These are phyloP conservation scores for Erucastrum elatum DNA, from an alignment of 345 rosid species.

Conservation along the genomic window DNA sequence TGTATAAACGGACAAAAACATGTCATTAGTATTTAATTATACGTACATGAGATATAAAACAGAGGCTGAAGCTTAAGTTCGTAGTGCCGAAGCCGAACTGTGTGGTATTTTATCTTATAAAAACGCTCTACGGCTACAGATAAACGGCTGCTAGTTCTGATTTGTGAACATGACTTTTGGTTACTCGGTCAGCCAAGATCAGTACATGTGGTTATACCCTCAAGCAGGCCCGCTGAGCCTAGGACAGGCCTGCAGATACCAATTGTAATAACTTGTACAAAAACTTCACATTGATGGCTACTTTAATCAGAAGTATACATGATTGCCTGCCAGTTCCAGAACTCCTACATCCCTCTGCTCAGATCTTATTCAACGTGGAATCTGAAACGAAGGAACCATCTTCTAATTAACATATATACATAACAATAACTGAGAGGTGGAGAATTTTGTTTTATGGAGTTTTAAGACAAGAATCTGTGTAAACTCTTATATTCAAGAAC, in stretches of 20 bases:
- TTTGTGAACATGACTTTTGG: neutral
- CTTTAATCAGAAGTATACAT: neutral
- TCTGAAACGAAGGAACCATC: constrained; percentile 15
- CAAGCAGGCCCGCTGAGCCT: neutral
- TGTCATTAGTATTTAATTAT: neutral
- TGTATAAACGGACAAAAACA: neutral
- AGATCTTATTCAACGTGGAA: constrained; percentile 6
- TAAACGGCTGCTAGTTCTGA: neutral
- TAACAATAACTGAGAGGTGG: neutral
- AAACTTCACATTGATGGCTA: neutral
- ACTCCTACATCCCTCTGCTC: neutral
- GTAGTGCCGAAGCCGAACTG: neutral
- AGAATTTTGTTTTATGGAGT: neutral
- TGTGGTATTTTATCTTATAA: neutral
- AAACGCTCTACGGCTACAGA: neutral
- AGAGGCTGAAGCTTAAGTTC: neutral
- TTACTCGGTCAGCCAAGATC: constrained; percentile 1
- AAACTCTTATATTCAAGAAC: constrained; percentile 21
- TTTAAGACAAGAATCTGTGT: neutral
- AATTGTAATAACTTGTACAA: neutral
- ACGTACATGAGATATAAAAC: neutral
- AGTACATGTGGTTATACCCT: neutral
- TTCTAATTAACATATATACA: neutral
- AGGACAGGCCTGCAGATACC: constrained; percentile 5
- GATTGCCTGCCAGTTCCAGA: neutral